Evolutionary conservation across 2,329 filamentous ascomycete genomes (phyloP).

Genomic region (Aspergillus spinulosporus): DNA sequence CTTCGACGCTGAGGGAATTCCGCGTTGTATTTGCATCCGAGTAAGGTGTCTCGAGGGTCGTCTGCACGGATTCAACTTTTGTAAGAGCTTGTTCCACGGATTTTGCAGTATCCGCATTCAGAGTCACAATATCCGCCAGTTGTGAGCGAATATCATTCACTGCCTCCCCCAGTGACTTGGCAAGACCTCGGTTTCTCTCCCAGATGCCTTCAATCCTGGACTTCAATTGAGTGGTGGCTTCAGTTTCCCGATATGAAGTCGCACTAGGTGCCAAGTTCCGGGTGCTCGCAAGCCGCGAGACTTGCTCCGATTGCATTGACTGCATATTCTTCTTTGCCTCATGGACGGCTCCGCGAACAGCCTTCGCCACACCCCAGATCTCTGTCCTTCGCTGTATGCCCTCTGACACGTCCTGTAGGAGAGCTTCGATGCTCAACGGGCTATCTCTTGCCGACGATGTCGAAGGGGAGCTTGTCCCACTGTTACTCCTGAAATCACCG

Average conservation of each 20-base stretch:
- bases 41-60: conserved; percentile 44
- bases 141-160: conserved; percentile 43
- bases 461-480: conserved; percentile 35
- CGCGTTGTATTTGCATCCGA: conserved; percentile 28
- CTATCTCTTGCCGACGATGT: conserved; percentile 40
- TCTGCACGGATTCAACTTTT: conserved; percentile 46
- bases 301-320: conserved; percentile 43
- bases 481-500: conserved; percentile 31
- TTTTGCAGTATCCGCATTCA: conserved; percentile 29
- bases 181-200: conserved; percentile 43
- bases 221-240: conserved; percentile 30
- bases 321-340: conserved; percentile 51
- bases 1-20: conserved; percentile 3
- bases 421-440: conserved; percentile 45
- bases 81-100: conserved; percentile 41
- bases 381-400: conserved; percentile 51
- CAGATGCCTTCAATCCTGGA: conserved; percentile 38
- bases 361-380: conserved; percentile 51
- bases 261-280: conserved; percentile 20
- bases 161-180: conserved; percentile 43
- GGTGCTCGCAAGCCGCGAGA: conserved; percentile 28
- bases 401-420: conserved; percentile 52
- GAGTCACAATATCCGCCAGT: conserved; percentile 29
- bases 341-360: conserved; percentile 49
- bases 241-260: conserved; percentile 16